These are phyloP conservation scores for Dimocarpus longan DNA, from an alignment of 345 rosid genomes.

Conservation along the genomic window DNA sequence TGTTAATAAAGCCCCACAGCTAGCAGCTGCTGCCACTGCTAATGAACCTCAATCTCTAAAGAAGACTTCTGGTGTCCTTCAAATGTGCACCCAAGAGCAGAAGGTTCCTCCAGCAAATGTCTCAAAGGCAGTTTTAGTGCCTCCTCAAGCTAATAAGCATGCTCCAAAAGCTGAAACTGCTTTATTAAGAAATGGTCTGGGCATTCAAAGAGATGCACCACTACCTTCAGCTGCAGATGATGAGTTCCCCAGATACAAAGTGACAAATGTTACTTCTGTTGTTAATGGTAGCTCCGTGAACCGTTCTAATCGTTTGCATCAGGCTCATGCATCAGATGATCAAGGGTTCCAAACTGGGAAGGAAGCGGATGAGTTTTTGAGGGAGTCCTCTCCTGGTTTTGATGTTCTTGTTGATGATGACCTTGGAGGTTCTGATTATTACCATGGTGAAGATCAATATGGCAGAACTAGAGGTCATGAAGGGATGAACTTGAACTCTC, in stretches of 20 bases:
- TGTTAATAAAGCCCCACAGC: slow-evolving; percentile 42
- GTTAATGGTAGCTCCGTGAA: slow-evolving; percentile 39
- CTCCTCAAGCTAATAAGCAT: slow-evolving; percentile 36
- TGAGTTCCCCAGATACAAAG: slow-evolving; percentile 47
- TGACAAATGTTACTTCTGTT: slow-evolving; percentile 29
- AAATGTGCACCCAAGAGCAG: slow-evolving; percentile 42
- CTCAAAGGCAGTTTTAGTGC: slow-evolving; percentile 33
- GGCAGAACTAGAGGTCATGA: slow-evolving; percentile 56
- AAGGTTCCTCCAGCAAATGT: slow-evolving; percentile 35
- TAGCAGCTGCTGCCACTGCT: slow-evolving; percentile 29
- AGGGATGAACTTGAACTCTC: slow-evolving; percentile 52
- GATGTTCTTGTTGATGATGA: slow-evolving; percentile 98
- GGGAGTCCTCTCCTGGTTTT: slow-evolving; percentile 95
- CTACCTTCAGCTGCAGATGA: slow-evolving; percentile 33
- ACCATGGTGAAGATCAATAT: slow-evolving; percentile 70
- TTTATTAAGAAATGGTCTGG: slow-evolving; percentile 36
- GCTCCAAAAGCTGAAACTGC: slow-evolving; percentile 33
- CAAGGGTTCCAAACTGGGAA: slow-evolving; percentile 53
- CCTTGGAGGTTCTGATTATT: slow-evolving; percentile 63
- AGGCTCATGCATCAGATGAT: slow-evolving; percentile 52
- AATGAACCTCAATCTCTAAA: slow-evolving; percentile 38
- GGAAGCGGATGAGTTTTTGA: slow-evolving; percentile 66
- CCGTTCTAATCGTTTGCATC: slow-evolving; percentile 47
- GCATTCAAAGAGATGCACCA: slow-evolving; percentile 37
- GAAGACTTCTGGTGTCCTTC: slow-evolving; percentile 38